Base-by-base conservation (phyloP, 2,329 filamentous ascomycete species). In the Aureobasidium vineae region DNA sequence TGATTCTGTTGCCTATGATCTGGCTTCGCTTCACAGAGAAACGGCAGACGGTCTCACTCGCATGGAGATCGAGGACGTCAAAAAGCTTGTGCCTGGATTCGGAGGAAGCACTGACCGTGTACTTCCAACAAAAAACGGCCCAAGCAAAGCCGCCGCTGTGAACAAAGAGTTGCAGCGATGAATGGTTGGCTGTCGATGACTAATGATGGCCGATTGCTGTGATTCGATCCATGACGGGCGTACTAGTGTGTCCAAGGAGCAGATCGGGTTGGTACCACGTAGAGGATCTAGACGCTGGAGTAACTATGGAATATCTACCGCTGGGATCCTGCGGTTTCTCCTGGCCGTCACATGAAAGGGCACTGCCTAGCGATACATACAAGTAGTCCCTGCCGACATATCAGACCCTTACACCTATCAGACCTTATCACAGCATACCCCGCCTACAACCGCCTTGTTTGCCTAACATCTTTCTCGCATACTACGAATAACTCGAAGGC, bases 71-170 rank as follows among this genome's bases (percentile, higher is more conserved):
- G 61, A 54, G 33, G 26, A 64, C 49, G 47, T 64, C 61, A 64
- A 45, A 21, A 54, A 53, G 61, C 61, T 64, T 54, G 38, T 64
- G 16, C 41, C 15, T n/a, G n/a, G 41, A 43, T 52, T n/a, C 15
- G 28, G 45, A 43, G 33, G 43, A 64, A 64, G 61, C 61, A 64
- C 38, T 43, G 61, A 31, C 61, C 47, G 45, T 31, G 45, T 63
- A 33, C 61, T 64, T 64, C 61, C 59, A 63, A 64, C 61, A 64
- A 64, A 64, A 64, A 64, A 64, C 61, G 61, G 61, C 33, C 47
- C 33, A 63, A 52, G 60, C 47, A 54, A 64, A 63, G 59, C 61
- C 61, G 45, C 61, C 21, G 49, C 23, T 40, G 31, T 23, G 49
- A 33, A 64, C 61, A 64, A 64, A 64, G 61, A 45, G 19, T 38